Base-by-base conservation (phyloP, 1,284 basidiomycete genomes). In the Singerocomus inundabilis region DNA sequence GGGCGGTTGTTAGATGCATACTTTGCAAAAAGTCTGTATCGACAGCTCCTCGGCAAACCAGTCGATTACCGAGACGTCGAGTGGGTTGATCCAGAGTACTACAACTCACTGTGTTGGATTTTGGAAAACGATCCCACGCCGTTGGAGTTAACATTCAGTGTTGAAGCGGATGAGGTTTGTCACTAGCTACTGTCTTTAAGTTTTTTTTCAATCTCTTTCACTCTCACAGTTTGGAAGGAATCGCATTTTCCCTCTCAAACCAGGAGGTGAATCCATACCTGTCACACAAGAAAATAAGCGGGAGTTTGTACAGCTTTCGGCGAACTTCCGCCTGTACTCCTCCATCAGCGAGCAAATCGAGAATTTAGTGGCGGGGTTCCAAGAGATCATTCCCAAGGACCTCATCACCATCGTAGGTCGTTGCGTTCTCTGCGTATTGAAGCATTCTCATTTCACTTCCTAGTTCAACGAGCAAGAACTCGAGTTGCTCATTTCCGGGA, bases 381-480 rank as follows among this genome's bases (percentile, higher is more conserved):
- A 98, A 71, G 96, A 99, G 70, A 90, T 96, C 64, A 91, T 95
- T 54, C 92, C 93, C 13, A 91, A 90, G 69, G 88, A 92, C 44
- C 76, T 91, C 42, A 80, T 91, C 53, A 79, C 82, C 2, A 91
- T 89, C 57, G 88, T 90, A 62, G 59, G 87, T 74, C 25, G 15
- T 44, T 36, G 8, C 30, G 39, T 42, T 43, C 46, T 32, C 40
- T 7, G 5, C 2, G n/a, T 26, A 18, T 26, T 13, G 29, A 18
- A 49, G 37, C 21, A 43, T 24, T 13, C 30, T 50, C 54, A 61
- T 57, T 68, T 67, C 55, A 60, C 42, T 57, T 62, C 2, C 33
- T 58, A 91, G 88, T 99, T 99, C 73, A 95, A 97, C 63, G 96
- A 98, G 59, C 90, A 97, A 73, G 97, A 99, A 68, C 82, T 99